A percentile compares a stretch with the other conserved stretches of the same genome.
Conservation (phyloP, 305 asterid species). For the Rubia balearica region DNA sequence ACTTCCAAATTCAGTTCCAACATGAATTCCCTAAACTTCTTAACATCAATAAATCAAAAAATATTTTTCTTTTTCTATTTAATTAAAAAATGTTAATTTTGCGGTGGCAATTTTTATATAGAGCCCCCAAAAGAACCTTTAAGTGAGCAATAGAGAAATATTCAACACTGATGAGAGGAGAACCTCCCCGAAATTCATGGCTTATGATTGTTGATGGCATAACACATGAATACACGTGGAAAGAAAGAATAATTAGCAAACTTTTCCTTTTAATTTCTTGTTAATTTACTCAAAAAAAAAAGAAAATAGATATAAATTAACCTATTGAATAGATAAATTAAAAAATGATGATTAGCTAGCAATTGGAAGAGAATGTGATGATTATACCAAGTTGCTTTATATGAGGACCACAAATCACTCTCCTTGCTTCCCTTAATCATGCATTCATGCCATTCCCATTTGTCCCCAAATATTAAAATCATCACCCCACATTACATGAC, state of each 20-base stretch:
- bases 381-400: conserved; percentile 5
- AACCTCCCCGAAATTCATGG: conserved; percentile 23
- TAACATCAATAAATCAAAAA: background rate
- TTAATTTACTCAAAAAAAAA: background rate
- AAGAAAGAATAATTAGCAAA: conserved; percentile 14
- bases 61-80: too few relatives aligned
- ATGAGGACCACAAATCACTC: conserved; percentile 27
- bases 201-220: conserved; percentile 21
- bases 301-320: conserved; percentile 8
- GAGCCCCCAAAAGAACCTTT: conserved; percentile 6
- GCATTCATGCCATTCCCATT: conserved; percentile 31
- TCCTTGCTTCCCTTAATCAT: conserved; percentile 30
- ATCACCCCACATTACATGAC: conserved; percentile 15
- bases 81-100: background rate
- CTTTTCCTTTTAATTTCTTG: background rate
- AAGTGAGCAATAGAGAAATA: conserved; percentile 6
- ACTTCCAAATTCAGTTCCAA: too few relatives aligned
- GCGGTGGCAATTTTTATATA: background rate
- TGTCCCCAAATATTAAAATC: conserved; percentile 5
- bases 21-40: background rate
- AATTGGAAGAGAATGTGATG: conserved; percentile 17
- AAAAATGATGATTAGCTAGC: background rate
- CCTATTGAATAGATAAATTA: conserved; percentile 1
- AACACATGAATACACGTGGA: conserved; percentile 30
- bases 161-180: background rate